phyloP scores from a whole-genome alignment of 331 rosid genomes.

The Acacia concinna region DNA sequence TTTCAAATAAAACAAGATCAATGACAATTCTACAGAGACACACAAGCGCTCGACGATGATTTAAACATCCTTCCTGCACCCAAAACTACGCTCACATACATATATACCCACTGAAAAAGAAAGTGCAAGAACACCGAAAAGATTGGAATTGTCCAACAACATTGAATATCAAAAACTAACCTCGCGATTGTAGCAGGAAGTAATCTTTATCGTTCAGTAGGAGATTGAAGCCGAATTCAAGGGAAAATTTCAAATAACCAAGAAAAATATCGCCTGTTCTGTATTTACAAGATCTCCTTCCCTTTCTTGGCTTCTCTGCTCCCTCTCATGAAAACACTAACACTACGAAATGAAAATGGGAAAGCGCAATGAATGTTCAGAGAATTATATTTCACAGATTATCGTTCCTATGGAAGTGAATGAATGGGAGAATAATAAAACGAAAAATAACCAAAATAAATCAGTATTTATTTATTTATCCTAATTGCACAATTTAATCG shows the following conservation, averaged over 20 bases:
- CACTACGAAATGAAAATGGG: conserved; percentile 1
- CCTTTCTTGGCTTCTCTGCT: neutral
- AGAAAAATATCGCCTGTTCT: neutral
- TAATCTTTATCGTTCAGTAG: neutral
- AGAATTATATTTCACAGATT: conserved; percentile 3
- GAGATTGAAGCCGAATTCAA: neutral
- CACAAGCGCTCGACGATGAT: neutral
- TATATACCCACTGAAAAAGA: neutral
- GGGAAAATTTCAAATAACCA: neutral
- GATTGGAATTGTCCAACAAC: neutral
- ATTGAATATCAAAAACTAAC: neutral
- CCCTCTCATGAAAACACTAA: neutral
- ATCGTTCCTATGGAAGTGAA: neutral
- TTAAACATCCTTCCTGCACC: neutral
- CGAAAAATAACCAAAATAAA: neutral
- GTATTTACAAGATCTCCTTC: conserved; percentile 10
- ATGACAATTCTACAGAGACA: neutral
- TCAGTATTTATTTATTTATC: neutral
- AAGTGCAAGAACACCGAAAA: neutral
- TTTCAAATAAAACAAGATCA: conserved; percentile 4
- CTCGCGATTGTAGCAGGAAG: neutral
- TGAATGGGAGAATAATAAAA: neutral
- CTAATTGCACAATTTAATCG: neutral
- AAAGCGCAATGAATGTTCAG: conserved; percentile 19
- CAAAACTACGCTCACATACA: neutral